Conservation (phyloP, 208 protist species). For the Novymonas esmeraldas region DNA sequence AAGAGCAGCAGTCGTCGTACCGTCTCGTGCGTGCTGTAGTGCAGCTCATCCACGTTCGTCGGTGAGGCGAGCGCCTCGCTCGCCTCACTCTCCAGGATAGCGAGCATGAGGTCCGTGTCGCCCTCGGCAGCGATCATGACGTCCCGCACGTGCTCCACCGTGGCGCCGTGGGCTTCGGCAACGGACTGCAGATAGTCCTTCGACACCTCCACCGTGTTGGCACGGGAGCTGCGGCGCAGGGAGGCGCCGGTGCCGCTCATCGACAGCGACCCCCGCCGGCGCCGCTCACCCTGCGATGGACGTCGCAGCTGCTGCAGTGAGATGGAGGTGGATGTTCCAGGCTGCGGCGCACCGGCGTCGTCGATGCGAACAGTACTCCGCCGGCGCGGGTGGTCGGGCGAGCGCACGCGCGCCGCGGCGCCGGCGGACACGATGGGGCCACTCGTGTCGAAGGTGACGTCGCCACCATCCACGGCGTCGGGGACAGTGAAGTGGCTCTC, state of each 20-base stretch:
- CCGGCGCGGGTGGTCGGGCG: slow-evolving; percentile 5
- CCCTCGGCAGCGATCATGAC: slow-evolving; percentile 61
- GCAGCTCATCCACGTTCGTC: slow-evolving; percentile 30
- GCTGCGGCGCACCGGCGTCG: slow-evolving; percentile 1
- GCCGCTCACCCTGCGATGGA: slow-evolving; percentile 13
- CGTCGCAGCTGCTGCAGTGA: slow-evolving; percentile 23
- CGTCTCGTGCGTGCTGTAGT: slow-evolving; percentile 61
- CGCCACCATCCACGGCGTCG: neutral
- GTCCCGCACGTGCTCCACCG: slow-evolving; percentile 53
- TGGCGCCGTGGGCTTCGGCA: slow-evolving; percentile 39
- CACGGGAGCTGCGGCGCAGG: slow-evolving; percentile 22
- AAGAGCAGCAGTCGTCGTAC: slow-evolving; percentile 61
- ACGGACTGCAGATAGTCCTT: slow-evolving; percentile 54
- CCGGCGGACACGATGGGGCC: neutral
- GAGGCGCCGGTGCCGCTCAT: neutral
- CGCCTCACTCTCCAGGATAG: slow-evolving; percentile 57
- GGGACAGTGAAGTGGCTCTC: slow-evolving; percentile 32
- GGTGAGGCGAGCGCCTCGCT: slow-evolving; percentile 30
- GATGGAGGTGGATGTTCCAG: slow-evolving; percentile 1
- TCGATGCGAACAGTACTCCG: slow-evolving; percentile 13
- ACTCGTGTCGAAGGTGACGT: neutral
- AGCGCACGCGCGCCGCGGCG: slow-evolving; percentile 2
- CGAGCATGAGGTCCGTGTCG: slow-evolving; percentile 59
- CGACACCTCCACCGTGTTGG: slow-evolving; percentile 44
- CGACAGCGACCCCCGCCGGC: slow-evolving; percentile 18